Evolutionary conservation across 495 filamentous ascomycete genomes (phyloP), one percentile per base, ranked within the genome.

Genomic region (Aspergillus affinis): DNA sequence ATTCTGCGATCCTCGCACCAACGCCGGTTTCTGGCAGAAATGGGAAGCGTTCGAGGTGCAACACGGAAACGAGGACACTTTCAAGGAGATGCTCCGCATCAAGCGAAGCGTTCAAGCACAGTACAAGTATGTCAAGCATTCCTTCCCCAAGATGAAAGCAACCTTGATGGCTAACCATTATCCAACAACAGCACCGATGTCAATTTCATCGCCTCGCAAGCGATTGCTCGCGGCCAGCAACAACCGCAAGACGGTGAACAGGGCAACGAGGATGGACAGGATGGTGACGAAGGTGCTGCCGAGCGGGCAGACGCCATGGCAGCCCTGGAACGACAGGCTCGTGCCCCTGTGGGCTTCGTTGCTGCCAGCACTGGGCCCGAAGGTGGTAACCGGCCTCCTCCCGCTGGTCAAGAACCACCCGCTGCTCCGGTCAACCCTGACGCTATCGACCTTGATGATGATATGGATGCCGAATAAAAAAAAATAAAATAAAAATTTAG

Each of bases 51-150:
- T 99, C 74, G 94, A 99, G 73, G 91, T 97, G 3, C 86, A 92
- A 71, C 94, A 98, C 71, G 94, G 94, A 55, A 99, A 99, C 73
- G 95, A 99, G 68, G 94, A 99, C 72, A 99, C 94, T 8, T 99
- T 94, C 81, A 97, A 96, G 78, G 94, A 98, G 72, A 99, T 99
- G 94, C 81, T 98, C 47, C 88, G 93, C 23, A 91, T 98, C 79
- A 99, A 97, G 83, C 79, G 94, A 68, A 96, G 92, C 78, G 94
- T 98, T 6, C 92, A 97, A 73, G 93, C 94, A 53, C 90, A 97
- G 79, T 98, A 93, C 78, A 97, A 97, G 83, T 86, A 83, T 70
- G 80, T 75, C 44, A 18, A 23, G n/a, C 32, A 54, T 56, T 45
- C 3, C 27, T 36, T 10, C 44, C 18, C n/a, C 3, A 52, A 51